Conservation (phyloP, 2,329 filamentous ascomycete species). For the Colletotrichum simmondsii region DNA sequence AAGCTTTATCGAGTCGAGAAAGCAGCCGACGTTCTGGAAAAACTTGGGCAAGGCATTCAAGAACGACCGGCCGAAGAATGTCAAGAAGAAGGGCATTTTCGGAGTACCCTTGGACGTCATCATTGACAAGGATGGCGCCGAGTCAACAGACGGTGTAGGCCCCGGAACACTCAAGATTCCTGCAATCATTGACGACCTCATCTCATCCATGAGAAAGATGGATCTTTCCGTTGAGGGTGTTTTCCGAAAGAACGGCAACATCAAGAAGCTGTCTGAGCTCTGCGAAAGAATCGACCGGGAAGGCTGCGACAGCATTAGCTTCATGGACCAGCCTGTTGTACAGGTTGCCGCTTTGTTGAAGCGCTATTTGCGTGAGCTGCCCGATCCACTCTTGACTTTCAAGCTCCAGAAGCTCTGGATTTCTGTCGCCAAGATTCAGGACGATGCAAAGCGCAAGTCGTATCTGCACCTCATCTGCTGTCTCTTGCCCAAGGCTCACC, state of each 20-base stretch:
- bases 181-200: constrained; percentile 92
- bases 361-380: constrained; percentile 93
- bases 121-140: constrained; percentile 92
- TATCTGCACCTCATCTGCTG: constrained; percentile 93
- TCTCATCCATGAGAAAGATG: constrained; percentile 97
- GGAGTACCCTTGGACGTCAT: constrained; percentile 89
- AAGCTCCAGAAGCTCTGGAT: constrained; percentile 95
- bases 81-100: constrained; percentile 95
- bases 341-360: constrained; percentile 94
- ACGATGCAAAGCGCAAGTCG: constrained; percentile 83
- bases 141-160: constrained; percentile 97
- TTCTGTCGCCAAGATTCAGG: constrained; percentile 86
- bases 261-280: constrained; percentile 89
- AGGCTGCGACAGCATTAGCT: constrained; percentile 85
- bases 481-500: constrained; percentile 88
- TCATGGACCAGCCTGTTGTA: constrained; percentile 89
- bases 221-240: constrained; percentile 98
- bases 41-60: constrained; percentile 98
- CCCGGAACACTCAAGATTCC: constrained; percentile 91
- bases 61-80: constrained; percentile 79
- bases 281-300: constrained; percentile 88
- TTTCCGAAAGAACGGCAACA: constrained; percentile 99
- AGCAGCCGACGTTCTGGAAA: constrained; percentile 93
- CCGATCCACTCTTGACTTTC: constrained; percentile 93
- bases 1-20: constrained; percentile 90